Conservation (phyloP, 495 filamentous ascomycete species). For the Penicillium nucicola region DNA sequence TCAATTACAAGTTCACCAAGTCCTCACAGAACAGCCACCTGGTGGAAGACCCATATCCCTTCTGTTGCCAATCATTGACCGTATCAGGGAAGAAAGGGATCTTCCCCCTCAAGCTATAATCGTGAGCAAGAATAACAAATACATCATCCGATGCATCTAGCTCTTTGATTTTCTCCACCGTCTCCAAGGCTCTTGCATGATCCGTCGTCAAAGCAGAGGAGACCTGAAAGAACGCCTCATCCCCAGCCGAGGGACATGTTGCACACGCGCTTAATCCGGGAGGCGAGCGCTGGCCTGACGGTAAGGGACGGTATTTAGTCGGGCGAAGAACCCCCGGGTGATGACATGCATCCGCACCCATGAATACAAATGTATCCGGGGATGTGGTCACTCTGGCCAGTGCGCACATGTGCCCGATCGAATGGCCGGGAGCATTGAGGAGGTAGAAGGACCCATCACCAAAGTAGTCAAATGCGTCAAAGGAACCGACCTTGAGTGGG, state of each 20-base stretch:
- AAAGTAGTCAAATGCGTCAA: conserved; percentile 53
- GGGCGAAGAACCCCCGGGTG: not conserved
- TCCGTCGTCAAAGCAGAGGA: not conserved
- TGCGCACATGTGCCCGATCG: conserved; percentile 30
- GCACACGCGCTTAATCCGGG: not conserved
- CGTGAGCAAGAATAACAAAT: not conserved
- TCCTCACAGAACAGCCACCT: not conserved
- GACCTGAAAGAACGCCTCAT: not conserved
- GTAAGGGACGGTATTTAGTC: not conserved
- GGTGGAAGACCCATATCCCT: not conserved
- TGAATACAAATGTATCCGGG: conserved; percentile 18
- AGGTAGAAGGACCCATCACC: conserved; percentile 41
- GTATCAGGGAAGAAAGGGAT: not conserved
- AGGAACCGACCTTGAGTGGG: conserved; percentile 40
- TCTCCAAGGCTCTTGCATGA: not conserved
- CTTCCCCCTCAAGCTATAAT: not conserved
- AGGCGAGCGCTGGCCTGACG: not conserved
- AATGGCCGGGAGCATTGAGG: conserved; percentile 35
- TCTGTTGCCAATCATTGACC: not conserved
- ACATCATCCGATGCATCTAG: not conserved
- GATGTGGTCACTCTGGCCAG: conserved; percentile 27
- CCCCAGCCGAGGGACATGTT: not conserved
- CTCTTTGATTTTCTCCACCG: not conserved
- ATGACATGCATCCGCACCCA: conserved; percentile 26
- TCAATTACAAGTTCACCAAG: no score